Base-by-base conservation (phyloP, 805 yeast genomes). In the Kodamaea neixiangensis region DNA sequence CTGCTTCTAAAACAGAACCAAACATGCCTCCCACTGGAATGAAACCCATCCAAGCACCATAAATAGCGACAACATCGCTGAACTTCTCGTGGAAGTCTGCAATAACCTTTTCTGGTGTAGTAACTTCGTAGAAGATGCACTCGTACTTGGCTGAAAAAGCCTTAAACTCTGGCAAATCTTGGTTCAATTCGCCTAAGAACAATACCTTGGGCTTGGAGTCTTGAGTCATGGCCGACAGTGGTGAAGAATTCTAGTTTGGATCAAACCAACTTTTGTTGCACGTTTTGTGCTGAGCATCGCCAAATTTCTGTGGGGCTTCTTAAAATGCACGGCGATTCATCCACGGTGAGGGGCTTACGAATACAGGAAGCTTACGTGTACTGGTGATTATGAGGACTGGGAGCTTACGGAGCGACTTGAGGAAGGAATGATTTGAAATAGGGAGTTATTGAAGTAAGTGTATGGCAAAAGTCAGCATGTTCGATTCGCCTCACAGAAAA, bases 1-100 rank as follows among this genome's bases (percentile, higher is more conserved):
- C 73, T 18, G 65, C 60, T 0, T 68, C 73, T 29, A 81, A 60
- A 4, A 83, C 48, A 3, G 73, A 77, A 22, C 62, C 61, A 1
- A 71, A 67, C 53, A 82, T 72, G 15, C 86, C 85, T 0, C 85
- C 85, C 6, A 80, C 60, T 2, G 69, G 66, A 29, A 67, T 60
- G 54, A 83, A 80, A 1, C 85, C 86, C 25, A 78, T 71, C 79
- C 84, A 82, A 0, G 84, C 85, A 1, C 80, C 83, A 61, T 82
- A 84, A 10, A 84, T 79, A 7, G 81, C 88, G 7, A 60, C 68
- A 49, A 81, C 61, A 58, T 76, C 56, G 44, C 73, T 66, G 48
- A 78, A 78, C 21, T 70, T 64, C 10, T 68, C 54, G n/a, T 66
- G 34, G 55, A 80, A 69, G 51, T 75, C 78, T 17, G 62, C 53